A percentile compares a stretch with the other conserved stretches of the same genome.
phyloP scores from a whole-genome alignment of 164 flowering plant species.

The Stephania yunnanensis region DNA sequence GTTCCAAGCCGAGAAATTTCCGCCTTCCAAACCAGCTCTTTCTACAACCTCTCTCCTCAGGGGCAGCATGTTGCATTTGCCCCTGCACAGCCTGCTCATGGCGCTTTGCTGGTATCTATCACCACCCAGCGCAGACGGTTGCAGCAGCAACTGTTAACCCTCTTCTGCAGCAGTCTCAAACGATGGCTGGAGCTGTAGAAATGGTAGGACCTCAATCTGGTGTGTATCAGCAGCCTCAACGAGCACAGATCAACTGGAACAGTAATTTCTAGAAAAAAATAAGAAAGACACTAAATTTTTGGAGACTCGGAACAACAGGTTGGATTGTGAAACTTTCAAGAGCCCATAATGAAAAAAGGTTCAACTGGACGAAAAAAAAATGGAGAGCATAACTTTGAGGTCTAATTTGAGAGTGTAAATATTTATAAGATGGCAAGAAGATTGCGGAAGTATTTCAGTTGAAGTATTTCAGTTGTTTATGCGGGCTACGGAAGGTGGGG shows the following conservation, averaged over 20 bases:
- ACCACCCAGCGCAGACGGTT: constrained; percentile 70
- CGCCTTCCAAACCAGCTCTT: constrained; percentile 57
- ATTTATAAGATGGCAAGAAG: constrained; percentile 22
- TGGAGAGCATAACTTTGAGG: constrained; percentile 13
- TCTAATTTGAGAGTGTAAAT: constrained; percentile 33
- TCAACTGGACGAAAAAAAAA: not conserved
- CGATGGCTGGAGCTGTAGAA: constrained; percentile 66
- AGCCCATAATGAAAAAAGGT: not conserved
- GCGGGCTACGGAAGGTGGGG: constrained; percentile 24
- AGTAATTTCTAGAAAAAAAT: constrained; percentile 48
- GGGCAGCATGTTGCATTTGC: constrained; percentile 74
- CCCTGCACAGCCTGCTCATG: constrained; percentile 66
- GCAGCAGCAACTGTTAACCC: constrained; percentile 63
- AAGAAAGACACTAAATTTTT: constrained; percentile 4
- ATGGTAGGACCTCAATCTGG: constrained; percentile 64
- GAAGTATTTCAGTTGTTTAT: constrained; percentile 18
- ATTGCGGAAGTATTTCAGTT: constrained; percentile 17
- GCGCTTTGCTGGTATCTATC: constrained; percentile 66
- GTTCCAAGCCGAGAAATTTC: constrained; percentile 64
- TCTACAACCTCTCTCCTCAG: constrained; percentile 77
- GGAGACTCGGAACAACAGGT: constrained; percentile 7
- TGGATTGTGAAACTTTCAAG: constrained; percentile 6
- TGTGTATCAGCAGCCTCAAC: constrained; percentile 83
- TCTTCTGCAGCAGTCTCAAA: constrained; percentile 71
- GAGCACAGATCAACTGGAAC: constrained; percentile 78